A percentile compares a stretch with the other conserved stretches of the same genome.
These are phyloP conservation scores for Dioscorea alata DNA, from an alignment of 106 monocot species.

Conservation along the genomic window DNA sequence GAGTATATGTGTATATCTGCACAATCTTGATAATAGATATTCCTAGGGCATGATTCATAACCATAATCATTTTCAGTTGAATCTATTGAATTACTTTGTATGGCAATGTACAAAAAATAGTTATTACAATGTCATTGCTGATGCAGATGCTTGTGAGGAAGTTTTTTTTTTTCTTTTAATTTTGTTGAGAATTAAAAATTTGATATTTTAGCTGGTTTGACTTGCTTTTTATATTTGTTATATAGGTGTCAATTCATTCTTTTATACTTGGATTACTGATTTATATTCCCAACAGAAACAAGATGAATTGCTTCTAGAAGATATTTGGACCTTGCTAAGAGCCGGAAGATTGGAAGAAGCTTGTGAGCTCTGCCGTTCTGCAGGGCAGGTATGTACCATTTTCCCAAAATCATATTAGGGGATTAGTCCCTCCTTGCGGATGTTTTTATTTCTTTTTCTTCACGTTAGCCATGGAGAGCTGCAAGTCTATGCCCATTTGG, in stretches of 20 bases:
- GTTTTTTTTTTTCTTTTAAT: slow-evolving; percentile 6
- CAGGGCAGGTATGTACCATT: slow-evolving; percentile 60
- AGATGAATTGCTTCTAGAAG: slow-evolving; percentile 91
- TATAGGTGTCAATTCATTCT: not conserved
- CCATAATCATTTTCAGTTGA: no score
- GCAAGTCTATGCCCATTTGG: slow-evolving; percentile 91
- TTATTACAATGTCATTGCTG: no score
- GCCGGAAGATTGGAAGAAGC: slow-evolving; percentile 92
- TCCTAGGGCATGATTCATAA: no score
- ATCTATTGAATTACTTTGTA: no score
- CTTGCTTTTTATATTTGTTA: not conserved
- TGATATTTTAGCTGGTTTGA: not conserved
- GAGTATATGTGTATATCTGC: no score
- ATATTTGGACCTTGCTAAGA: slow-evolving; percentile 79
- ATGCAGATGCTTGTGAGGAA: not conserved
- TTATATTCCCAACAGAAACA: slow-evolving; percentile 46
- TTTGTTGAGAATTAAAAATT: not conserved
- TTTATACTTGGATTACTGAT: not conserved
- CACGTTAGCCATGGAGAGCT: slow-evolving; percentile 83
- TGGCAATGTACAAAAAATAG: no score
- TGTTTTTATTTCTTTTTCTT: not conserved
- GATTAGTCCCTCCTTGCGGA: not conserved
- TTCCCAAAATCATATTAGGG: not conserved
- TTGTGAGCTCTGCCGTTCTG: slow-evolving; percentile 91
- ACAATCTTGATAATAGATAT: no score